Conservation (phyloP, 2,329 filamentous ascomycete species). For the Penicillium sp. region DNA sequence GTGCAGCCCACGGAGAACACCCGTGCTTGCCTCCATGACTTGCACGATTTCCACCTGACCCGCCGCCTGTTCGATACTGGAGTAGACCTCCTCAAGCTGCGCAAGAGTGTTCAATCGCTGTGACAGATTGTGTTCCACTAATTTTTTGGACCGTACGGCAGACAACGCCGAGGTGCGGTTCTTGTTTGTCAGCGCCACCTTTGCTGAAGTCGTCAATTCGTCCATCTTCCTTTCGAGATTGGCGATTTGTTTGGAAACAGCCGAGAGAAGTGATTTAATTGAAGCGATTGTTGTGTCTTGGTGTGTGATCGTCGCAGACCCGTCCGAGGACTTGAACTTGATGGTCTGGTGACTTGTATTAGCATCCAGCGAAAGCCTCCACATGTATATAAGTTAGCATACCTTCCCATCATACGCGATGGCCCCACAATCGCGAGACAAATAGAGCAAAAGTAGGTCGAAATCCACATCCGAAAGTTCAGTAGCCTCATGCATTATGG, state of each 20-base stretch:
- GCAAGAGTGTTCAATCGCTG: conserved; percentile 66
- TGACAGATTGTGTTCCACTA: conserved; percentile 66
- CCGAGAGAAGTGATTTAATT: conserved; percentile 64
- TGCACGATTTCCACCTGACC: conserved; percentile 78
- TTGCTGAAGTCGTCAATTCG: conserved; percentile 52
- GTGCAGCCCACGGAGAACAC: conserved; percentile 67
- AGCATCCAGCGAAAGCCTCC: conserved; percentile 9
- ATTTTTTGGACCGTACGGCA: conserved; percentile 74
- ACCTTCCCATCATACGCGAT: conserved; percentile 47
- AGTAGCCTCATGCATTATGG: conserved; percentile 46
- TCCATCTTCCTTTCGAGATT: conserved; percentile 54
- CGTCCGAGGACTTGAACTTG: conserved; percentile 59
- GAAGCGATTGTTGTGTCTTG: conserved; percentile 79
- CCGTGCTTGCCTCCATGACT: conserved; percentile 72
- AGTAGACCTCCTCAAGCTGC: conserved; percentile 76
- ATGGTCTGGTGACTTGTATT: conserved; percentile 52
- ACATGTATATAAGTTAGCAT: conserved; percentile 15
- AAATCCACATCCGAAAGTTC: conserved; percentile 59
- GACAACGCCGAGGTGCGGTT: conserved; percentile 70
- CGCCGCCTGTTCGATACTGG: conserved; percentile 76
- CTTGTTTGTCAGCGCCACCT: conserved; percentile 63
- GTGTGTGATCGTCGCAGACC: conserved; percentile 56
- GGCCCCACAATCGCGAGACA: conserved; percentile 59
- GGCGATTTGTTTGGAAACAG: conserved; percentile 62
- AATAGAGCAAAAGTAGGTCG: conserved; percentile 62